Conservation (phyloP, 805 yeast genomes). For the Teunomyces lycoperdinae region DNA sequence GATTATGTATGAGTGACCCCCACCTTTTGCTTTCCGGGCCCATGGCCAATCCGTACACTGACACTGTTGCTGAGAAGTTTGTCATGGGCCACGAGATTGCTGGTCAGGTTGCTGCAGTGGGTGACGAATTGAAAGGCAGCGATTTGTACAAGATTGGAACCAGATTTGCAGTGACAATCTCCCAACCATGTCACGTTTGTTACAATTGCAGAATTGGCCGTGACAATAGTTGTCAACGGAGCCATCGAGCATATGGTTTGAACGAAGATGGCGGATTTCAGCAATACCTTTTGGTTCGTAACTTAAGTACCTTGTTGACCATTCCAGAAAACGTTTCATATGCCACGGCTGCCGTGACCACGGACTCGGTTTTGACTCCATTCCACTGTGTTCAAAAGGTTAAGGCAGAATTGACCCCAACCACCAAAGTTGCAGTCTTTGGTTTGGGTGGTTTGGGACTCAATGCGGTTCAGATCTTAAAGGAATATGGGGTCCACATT, state of each 20-base stretch:
- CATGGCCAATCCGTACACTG: conserved; percentile 4
- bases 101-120: conserved; percentile 33
- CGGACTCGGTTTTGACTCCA: conserved; percentile 44
- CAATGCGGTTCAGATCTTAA: conserved; percentile 41
- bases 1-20: conserved; percentile 43
- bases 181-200: conserved; percentile 35
- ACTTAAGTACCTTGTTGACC: conserved; percentile 33
- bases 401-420: conserved; percentile 24
- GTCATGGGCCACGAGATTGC: conserved; percentile 48
- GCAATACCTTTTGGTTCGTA: conserved; percentile 34
- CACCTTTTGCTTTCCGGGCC: conserved; percentile 27
- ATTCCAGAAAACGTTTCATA: conserved; percentile 39
- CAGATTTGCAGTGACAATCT: conserved; percentile 29
- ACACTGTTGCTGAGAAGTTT: conserved; percentile 17
- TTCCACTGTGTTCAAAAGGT: conserved; percentile 41
- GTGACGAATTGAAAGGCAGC: conserved; percentile 20
- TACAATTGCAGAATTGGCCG: conserved; percentile 31
- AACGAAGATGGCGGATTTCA: conserved; percentile 42
- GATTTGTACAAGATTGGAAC: conserved; percentile 26
- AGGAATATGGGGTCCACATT: conserved; percentile 28
- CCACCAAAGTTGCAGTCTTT: conserved; percentile 34
- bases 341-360: conserved; percentile 40
- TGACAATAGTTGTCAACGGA: conserved; percentile 28
- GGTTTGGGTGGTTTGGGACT: conserved; percentile 45
- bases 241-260: conserved; percentile 30